Conservation (phyloP, 1,139 yeast genomes). For the Trichomonascaceae sp. region DNA sequence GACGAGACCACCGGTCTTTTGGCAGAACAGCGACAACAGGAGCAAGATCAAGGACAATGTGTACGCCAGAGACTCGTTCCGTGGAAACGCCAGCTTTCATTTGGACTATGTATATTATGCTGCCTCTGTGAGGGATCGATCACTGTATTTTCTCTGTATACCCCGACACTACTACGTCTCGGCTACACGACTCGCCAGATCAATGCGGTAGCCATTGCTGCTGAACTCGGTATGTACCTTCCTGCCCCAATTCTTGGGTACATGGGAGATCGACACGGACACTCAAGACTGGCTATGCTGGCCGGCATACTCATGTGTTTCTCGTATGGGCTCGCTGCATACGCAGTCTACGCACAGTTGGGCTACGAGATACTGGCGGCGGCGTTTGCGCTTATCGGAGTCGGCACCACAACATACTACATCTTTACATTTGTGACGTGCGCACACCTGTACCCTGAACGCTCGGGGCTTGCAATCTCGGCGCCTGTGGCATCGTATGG, state of each 20-base stretch:
- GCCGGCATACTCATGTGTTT: conserved; percentile 59
- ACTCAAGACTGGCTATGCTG: conserved; percentile 53
- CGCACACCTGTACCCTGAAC: conserved; percentile 65
- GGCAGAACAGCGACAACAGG: no score
- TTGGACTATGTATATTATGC: conserved; percentile 9
- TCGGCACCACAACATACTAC: conserved; percentile 71
- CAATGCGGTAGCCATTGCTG: conserved; percentile 62
- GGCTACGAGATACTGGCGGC: conserved; percentile 10
- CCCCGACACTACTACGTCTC: conserved; percentile 47
- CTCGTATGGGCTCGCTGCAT: conserved; percentile 46
- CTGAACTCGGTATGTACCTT: conserved; percentile 73
- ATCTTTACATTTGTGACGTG: conserved; percentile 71
- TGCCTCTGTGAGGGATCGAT: conserved; percentile 73
- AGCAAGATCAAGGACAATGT: no score
- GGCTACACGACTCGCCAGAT: conserved; percentile 58
- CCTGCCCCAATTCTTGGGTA: conserved; percentile 77
- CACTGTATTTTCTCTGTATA: conserved; percentile 64
- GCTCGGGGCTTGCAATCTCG: conserved; percentile 70
- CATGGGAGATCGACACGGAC: conserved; percentile 75
- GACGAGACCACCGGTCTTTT: no score
- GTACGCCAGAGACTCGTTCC: no score
- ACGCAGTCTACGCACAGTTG: conserved; percentile 8
- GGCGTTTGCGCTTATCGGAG: conserved; percentile 49
- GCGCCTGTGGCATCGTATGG: conserved; percentile 86
- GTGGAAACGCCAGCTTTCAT: conserved; percentile 6